Evolutionary conservation across 352 stramenopile species (phyloP).

Genomic region (Phytophthora multivora): DNA sequence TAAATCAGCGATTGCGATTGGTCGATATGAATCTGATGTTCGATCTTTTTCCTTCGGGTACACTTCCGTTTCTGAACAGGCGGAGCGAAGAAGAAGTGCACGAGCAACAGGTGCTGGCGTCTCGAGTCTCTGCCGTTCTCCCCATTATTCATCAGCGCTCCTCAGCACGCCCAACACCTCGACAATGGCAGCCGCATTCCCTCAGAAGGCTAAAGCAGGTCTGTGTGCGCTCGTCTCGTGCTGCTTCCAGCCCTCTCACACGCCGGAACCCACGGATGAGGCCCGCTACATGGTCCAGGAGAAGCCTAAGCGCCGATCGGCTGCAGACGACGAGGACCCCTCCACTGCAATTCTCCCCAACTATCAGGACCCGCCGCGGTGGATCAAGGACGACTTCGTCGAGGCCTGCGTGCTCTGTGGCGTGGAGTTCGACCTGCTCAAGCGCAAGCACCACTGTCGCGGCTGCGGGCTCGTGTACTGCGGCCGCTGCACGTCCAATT

Average conservation of each 20-base stretch:
- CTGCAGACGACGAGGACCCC: conserved; percentile 7
- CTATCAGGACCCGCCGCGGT: conserved; percentile 57
- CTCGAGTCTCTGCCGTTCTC: conserved; percentile 2
- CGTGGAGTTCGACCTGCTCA: conserved; percentile 63
- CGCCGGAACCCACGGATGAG: conserved; percentile 31
- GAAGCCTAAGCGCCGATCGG: conserved; percentile 17
- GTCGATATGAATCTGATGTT: conserved; percentile 6
- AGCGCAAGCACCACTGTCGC: conserved; percentile 72
- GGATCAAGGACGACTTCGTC: conserved; percentile 62
- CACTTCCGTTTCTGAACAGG: not conserved
- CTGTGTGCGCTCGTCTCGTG: conserved; percentile 57
- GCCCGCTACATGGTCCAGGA: conserved; percentile 47
- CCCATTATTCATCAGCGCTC: not conserved
- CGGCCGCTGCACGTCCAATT: conserved; percentile 44
- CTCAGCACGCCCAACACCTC: not conserved
- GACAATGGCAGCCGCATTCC: conserved; percentile 20
- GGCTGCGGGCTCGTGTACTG: conserved; percentile 69
- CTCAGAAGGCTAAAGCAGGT: conserved; percentile 34
- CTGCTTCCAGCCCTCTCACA: conserved; percentile 58
- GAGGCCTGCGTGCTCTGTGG: conserved; percentile 57
- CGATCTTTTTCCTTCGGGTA: conserved; percentile 19
- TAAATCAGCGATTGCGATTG: not conserved
- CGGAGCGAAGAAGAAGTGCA: not conserved
- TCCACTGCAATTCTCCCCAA: conserved; percentile 33
- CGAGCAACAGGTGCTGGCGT: not conserved